Conservation (phyloP, 2,329 filamentous ascomycete species). For the Aspergillus hiratsukae region DNA sequence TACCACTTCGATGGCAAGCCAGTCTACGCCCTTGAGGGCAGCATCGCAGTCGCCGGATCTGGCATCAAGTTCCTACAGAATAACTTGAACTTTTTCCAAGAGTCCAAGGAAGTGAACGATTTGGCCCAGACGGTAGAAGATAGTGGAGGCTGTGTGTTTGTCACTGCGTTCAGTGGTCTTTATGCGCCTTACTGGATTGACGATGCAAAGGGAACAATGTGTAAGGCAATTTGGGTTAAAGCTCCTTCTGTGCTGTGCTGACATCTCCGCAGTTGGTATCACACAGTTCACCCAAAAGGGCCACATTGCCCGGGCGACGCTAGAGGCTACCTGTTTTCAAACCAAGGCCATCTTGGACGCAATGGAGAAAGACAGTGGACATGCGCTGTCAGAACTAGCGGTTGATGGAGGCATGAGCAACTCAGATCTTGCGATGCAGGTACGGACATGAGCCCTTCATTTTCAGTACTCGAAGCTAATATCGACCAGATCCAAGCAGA, state of each 20-base stretch:
- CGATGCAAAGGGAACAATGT: constrained; percentile 84
- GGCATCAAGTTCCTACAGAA: constrained; percentile 71
- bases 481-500: constrained; percentile 67
- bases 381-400: constrained; percentile 69
- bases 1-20: constrained; percentile 71
- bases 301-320: constrained; percentile 81
- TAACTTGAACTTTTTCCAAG: constrained; percentile 58
- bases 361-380: constrained; percentile 81
- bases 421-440: constrained; percentile 82
- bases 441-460: constrained; percentile 27
- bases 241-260: constrained; percentile 1
- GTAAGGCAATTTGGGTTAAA: constrained; percentile 37
- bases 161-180: constrained; percentile 84
- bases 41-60: constrained; percentile 75
- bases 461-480: neutral
- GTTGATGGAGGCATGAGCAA: constrained; percentile 89
- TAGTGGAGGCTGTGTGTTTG: constrained; percentile 79
- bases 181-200: constrained; percentile 96
- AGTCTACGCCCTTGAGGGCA: constrained; percentile 78
- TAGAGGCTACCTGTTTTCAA: constrained; percentile 89
- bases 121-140: constrained; percentile 62
- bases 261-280: constrained; percentile 58
- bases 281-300: constrained; percentile 80
- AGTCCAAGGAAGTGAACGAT: constrained; percentile 59
- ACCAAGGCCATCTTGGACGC: constrained; percentile 89